A percentile compares a stretch with the other conserved stretches of the same genome.
Conservation (phyloP, 2,329 filamentous ascomycete species). For the Alternaria burnsii region DNA sequence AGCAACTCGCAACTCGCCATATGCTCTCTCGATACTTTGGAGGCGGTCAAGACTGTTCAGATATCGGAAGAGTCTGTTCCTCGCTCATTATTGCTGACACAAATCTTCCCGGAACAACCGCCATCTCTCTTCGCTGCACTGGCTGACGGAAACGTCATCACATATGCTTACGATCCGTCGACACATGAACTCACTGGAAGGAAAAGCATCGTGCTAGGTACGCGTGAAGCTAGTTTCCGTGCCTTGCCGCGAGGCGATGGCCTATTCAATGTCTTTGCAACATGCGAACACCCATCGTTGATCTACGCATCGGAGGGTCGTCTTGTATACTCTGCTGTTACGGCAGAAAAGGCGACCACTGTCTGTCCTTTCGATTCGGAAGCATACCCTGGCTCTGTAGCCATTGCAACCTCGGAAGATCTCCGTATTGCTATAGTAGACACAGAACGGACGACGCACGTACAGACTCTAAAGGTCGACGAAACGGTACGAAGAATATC, state of each 20-base stretch:
- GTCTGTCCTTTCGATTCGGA: constrained; percentile 84
- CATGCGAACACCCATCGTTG: constrained; percentile 90
- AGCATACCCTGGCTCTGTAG: constrained; percentile 81
- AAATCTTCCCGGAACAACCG: constrained; percentile 71
- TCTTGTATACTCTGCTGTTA: constrained; percentile 92
- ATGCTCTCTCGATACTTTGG: constrained; percentile 71
- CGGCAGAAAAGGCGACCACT: constrained; percentile 82
- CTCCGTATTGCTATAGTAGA: constrained; percentile 85
- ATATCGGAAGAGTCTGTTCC: constrained; percentile 76
- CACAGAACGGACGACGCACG: constrained; percentile 84
- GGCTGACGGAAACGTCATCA: constrained; percentile 90
- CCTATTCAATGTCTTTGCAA: constrained; percentile 85
- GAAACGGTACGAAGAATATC: constrained; percentile 88
- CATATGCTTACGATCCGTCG: constrained; percentile 73
- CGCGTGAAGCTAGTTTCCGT: constrained; percentile 82
- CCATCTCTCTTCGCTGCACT: constrained; percentile 88
- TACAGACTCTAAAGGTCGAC: constrained; percentile 78
- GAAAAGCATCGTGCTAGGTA: constrained; percentile 86
- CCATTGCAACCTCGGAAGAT: constrained; percentile 78
- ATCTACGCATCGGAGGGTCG: constrained; percentile 90
- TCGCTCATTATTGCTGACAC: constrained; percentile 79
- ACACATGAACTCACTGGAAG: constrained; percentile 73
- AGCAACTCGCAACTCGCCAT: constrained; percentile 81
- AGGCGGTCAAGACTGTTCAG: constrained; percentile 67
- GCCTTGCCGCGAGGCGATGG: constrained; percentile 72